These are phyloP conservation scores for Phalaenopsis aphrodite DNA, from an alignment of 106 monocot species.

Conservation along the genomic window DNA sequence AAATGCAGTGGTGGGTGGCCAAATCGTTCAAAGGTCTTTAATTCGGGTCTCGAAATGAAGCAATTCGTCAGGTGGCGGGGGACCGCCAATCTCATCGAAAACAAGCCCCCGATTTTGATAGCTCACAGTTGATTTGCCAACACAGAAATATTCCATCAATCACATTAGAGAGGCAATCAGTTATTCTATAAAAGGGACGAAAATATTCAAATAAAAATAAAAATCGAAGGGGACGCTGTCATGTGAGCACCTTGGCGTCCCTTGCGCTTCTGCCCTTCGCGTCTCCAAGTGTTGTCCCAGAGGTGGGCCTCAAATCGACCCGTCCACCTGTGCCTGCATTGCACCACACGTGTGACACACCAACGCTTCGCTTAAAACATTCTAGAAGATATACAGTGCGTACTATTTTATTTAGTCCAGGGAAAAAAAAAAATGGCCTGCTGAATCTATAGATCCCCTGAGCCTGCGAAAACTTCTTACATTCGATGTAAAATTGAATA, in stretches of 20 bases:
- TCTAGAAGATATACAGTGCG: background rate
- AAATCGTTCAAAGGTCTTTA: background rate
- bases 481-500: too few species aligned
- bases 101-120: background rate
- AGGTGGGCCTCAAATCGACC: conserved; percentile 89
- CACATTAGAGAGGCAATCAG: background rate
- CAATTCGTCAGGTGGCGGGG: too few species aligned
- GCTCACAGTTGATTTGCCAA: background rate
- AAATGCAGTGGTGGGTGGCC: too few species aligned
- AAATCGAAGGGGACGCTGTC: background rate
- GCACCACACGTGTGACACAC: background rate
- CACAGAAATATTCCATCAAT: conserved; percentile 1
- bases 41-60: background rate
- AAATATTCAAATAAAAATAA: background rate
- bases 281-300: conserved; percentile 82
- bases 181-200: background rate
- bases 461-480: background rate
- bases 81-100: background rate
- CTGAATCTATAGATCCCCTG: background rate
- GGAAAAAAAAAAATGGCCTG: background rate
- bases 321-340: conserved; percentile 83
- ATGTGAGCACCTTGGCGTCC: conserved; percentile 62
- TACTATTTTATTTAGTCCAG: background rate
- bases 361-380: too few species aligned
- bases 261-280: conserved; percentile 79